Evolutionary conservation across 768 basidiomycete genomes (phyloP).

Genomic region (Collybia sp.): DNA sequence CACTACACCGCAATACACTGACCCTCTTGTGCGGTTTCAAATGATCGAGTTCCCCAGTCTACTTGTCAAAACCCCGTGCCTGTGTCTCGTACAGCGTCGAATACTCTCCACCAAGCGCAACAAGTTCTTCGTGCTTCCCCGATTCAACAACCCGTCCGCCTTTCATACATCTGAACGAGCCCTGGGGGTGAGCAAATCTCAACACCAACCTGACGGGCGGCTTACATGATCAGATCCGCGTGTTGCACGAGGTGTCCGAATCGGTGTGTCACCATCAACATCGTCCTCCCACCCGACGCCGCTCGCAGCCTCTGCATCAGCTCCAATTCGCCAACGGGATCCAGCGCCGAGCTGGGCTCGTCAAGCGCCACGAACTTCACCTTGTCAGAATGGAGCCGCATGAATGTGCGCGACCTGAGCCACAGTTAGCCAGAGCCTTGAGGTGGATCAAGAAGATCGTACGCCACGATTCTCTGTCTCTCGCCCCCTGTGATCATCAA

Average conservation of each 20-base stretch:
- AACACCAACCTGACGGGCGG: neutral
- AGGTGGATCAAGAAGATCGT: neutral
- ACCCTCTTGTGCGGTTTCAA: too few species aligned
- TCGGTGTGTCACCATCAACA: conserved; percentile 32
- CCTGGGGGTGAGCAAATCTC: neutral
- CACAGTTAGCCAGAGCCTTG: neutral
- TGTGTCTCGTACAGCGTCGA: conserved; percentile 27
- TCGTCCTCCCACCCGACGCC: conserved; percentile 29
- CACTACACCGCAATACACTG: too few species aligned
- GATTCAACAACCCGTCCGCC: conserved; percentile 25
- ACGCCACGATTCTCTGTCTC: conserved; percentile 23
- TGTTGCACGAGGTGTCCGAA: conserved; percentile 31
- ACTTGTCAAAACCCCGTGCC: too few species aligned
- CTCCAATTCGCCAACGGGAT: conserved; percentile 38
- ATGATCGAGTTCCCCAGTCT: too few species aligned
- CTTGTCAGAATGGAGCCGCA: conserved; percentile 19
- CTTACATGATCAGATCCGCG: conserved; percentile 32
- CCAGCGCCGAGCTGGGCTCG: conserved; percentile 45
- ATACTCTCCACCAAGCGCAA: conserved; percentile 26
- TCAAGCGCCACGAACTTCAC: conserved; percentile 38
- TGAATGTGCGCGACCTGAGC: conserved; percentile 23
- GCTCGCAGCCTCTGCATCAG: conserved; percentile 27
- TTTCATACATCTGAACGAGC: conserved; percentile 27
- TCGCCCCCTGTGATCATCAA: too few species aligned
- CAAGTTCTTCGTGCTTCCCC: conserved; percentile 27